phyloP scores from a whole-genome alignment of 345 rosid genomes.

The Laguncularia racemosa region DNA sequence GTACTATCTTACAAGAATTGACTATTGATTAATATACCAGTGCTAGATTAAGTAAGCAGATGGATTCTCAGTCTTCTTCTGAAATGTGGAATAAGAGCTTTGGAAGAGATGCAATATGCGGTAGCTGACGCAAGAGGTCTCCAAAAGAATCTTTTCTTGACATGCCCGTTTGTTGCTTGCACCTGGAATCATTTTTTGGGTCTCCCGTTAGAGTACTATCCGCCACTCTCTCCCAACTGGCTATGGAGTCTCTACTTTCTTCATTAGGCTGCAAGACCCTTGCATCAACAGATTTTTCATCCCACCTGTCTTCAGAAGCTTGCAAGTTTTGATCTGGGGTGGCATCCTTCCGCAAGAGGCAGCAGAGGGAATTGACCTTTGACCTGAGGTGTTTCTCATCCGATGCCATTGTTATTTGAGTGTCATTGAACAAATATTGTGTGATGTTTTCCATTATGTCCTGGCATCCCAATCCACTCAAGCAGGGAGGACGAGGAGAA shows the following conservation, averaged over 20 bases:
- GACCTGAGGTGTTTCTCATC: conserved; percentile 96
- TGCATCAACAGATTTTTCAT: conserved; percentile 16
- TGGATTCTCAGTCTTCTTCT: conserved; percentile 58
- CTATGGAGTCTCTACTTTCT: conserved; percentile 14
- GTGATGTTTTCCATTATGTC: conserved; percentile 65
- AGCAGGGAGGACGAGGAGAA: conserved; percentile 29
- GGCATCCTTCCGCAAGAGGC: conserved; percentile 86
- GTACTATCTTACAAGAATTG: too few species aligned
- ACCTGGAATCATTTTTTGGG: conserved; percentile 38
- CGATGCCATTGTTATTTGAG: conserved; percentile 54
- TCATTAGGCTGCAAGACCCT: conserved; percentile 21
- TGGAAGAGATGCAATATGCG: conserved; percentile 83
- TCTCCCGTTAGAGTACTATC: conserved; percentile 32
- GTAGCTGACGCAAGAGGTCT: conserved; percentile 80
- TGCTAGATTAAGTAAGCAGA: too few species aligned
- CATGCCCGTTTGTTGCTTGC: conserved; percentile 61
- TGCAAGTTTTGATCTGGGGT: conserved; percentile 27
- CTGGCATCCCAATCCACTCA: conserved; percentile 31
- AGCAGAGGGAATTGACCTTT: conserved; percentile 89
- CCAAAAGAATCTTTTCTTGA: conserved; percentile 83
- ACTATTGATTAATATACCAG: too few species aligned
- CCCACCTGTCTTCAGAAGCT: conserved; percentile 30
- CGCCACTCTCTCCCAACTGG: conserved; percentile 19
- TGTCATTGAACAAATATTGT: conserved; percentile 76
- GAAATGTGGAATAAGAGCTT: conserved; percentile 87